phyloP scores from a whole-genome alignment of 306 rosid genomes.

The Prosopis cineraria region DNA sequence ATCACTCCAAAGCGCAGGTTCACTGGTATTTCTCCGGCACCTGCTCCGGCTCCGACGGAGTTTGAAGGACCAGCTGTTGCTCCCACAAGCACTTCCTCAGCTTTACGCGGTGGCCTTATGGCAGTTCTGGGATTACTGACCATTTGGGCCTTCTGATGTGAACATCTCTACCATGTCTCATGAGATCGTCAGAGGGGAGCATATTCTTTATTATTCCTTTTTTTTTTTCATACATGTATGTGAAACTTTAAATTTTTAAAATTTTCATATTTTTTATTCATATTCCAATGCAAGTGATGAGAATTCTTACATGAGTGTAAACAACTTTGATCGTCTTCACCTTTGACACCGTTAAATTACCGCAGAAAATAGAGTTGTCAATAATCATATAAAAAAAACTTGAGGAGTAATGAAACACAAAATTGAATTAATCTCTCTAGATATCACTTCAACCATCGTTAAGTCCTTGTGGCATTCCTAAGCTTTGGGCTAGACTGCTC shows the following conservation, averaged over 20 bases:
- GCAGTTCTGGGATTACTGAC: slow-evolving; percentile 48
- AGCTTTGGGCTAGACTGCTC: slow-evolving; percentile 38
- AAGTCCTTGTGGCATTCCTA: slow-evolving; percentile 36
- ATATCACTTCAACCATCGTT: slow-evolving; percentile 13
- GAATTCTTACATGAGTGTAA: neutral
- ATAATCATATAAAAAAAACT: neutral
- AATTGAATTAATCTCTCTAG: neutral
- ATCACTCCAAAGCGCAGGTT: slow-evolving; percentile 53
- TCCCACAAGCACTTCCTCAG: slow-evolving; percentile 66
- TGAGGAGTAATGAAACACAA: neutral
- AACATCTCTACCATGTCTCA: neutral
- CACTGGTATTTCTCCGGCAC: slow-evolving; percentile 59
- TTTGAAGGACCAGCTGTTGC: slow-evolving; percentile 71
- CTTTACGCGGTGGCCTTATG: slow-evolving; percentile 42
- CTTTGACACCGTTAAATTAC: neutral
- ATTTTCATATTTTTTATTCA: neutral
- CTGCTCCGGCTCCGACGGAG: slow-evolving; percentile 56
- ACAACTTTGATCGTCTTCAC: neutral
- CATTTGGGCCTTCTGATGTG: slow-evolving; percentile 45
- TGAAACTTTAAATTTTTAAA: neutral
- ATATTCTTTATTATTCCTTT: neutral
- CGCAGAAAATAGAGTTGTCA: neutral
- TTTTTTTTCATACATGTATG: slow-evolving; percentile 4
- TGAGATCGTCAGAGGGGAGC: neutral
- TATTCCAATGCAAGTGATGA: neutral